phyloP scores from a whole-genome alignment of 2,329 filamentous ascomycete genomes.

The Colletotrichum sp. region DNA sequence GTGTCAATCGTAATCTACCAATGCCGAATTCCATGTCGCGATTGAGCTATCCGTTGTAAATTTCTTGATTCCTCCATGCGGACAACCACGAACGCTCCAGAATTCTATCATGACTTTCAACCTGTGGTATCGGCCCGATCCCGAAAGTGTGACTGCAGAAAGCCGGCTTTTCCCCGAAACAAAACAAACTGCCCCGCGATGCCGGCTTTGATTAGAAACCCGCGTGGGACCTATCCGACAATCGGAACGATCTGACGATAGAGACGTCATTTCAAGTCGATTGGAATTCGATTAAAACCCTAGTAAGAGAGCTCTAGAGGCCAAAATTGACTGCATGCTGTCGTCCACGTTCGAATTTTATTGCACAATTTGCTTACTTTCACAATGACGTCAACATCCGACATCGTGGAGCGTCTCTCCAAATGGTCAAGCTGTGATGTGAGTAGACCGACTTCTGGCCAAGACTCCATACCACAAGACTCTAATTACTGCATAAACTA shows the following conservation, averaged over 20 bases:
- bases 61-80: not conserved
- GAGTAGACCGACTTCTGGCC: not conserved
- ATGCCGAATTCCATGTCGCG: rapidly evolving
- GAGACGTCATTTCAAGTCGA: not conserved
- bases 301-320: rapidly evolving
- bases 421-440: not conserved
- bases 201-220: not conserved
- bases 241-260: not conserved
- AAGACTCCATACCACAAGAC: not conserved
- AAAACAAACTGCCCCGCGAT: not conserved
- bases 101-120: rapidly evolving
- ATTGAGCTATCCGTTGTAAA: not conserved
- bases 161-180: not conserved
- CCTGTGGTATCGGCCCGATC: not conserved
- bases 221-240: not conserved
- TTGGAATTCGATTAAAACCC: not conserved
- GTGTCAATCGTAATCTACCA: not conserved
- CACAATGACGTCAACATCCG: not conserved
- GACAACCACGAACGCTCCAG: not conserved
- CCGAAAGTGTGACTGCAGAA: not conserved
- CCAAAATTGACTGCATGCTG: not conserved
- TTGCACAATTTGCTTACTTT: not conserved
- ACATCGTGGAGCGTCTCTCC: not conserved
- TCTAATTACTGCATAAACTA: not conserved
- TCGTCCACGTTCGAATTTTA: not conserved